Base-by-base conservation (phyloP, 176 grass and related monocot genomes). In the Musa itinerans region DNA sequence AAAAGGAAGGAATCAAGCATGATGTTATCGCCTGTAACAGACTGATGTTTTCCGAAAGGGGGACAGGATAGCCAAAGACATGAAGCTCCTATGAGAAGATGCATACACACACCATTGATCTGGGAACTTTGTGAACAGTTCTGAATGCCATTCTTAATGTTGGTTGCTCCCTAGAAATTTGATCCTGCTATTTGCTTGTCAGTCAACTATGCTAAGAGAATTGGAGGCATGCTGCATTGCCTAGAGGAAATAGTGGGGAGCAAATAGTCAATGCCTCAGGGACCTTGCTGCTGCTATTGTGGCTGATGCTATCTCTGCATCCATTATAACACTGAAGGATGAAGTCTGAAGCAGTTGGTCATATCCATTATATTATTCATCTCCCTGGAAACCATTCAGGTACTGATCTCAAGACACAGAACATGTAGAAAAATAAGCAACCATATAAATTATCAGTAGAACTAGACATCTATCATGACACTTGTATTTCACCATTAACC, bases 41-140 rank as follows among this genome's bases (percentile, higher is more conserved):
- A 66, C 77, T 98, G 77, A 91, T 98, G 90, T 83, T 59, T 75
- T 91, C 59, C 89, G 90, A 84, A 98, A 77, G 50, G 76, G 17
- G 70, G 80, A 84, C 68, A 87, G 55, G 74, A 73, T 81, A 50
- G 43, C 20, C 23, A 65, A 77, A 58, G 90, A 90, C 1, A 83
- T 74, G 8, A 64, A 53, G 76, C 80, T 89, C 4, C 12, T 86
- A 82, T 20, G 53, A 75, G 53, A 76, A 78, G 23, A 43, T 89
- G 56, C 22, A 29, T 29, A 53, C 91, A 88, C 65, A 87, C 78
- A 2, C 95, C 82, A 0, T 83, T 98, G 59, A 89, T 98, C 22
- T 54, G 76, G 17, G 17, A 63, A 11, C 70, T 89, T 73, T 98
- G 88, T 48, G 61, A 89, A 23, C 76, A 93, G 75, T 93, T 64